These are phyloP conservation scores for Tephrocybe rancida DNA, from an alignment of 768 basidiomycete species.

Conservation along the genomic window DNA sequence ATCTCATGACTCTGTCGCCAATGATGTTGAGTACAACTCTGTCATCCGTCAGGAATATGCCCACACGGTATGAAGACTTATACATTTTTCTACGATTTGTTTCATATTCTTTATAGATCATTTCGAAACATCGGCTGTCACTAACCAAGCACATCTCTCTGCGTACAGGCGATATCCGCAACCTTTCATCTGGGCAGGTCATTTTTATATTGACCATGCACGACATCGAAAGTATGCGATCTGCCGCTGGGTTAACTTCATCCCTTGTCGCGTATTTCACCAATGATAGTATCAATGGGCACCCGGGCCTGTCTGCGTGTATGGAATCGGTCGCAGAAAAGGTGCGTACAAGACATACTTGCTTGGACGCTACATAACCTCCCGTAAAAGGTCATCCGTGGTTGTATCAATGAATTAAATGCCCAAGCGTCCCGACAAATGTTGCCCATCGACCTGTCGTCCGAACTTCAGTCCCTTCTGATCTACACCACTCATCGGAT, in stretches of 20 bases:
- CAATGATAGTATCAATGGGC: slow-evolving; percentile 82
- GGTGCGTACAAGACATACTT: slow-evolving; percentile 37
- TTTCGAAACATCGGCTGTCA: slow-evolving; percentile 63
- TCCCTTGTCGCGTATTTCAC: slow-evolving; percentile 86
- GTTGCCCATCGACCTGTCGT: slow-evolving; percentile 65
- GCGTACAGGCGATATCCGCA: slow-evolving; percentile 68
- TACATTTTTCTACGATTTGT: not conserved
- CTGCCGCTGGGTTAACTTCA: slow-evolving; percentile 76
- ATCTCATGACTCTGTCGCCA: slow-evolving; percentile 79
- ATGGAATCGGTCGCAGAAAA: slow-evolving; percentile 90
- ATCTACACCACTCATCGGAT: slow-evolving; percentile 82
- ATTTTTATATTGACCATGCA: slow-evolving; percentile 86
- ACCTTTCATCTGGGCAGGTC: slow-evolving; percentile 78
- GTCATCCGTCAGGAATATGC: slow-evolving; percentile 87
- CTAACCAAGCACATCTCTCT: slow-evolving; percentile 69
- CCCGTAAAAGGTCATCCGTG: slow-evolving; percentile 74
- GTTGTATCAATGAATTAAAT: slow-evolving; percentile 72
- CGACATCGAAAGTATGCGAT: slow-evolving; percentile 87
- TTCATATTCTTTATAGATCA: slow-evolving; percentile 50
- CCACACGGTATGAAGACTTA: slow-evolving; percentile 49
- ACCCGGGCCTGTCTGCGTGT: slow-evolving; percentile 64
- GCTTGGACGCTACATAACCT: slow-evolving; percentile 10
- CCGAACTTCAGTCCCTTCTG: slow-evolving; percentile 76
- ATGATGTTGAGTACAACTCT: slow-evolving; percentile 91
- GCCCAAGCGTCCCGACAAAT: slow-evolving; percentile 78